Conservation (phyloP, 805 yeast genomes). For the Kodamaea lidongshanica region DNA sequence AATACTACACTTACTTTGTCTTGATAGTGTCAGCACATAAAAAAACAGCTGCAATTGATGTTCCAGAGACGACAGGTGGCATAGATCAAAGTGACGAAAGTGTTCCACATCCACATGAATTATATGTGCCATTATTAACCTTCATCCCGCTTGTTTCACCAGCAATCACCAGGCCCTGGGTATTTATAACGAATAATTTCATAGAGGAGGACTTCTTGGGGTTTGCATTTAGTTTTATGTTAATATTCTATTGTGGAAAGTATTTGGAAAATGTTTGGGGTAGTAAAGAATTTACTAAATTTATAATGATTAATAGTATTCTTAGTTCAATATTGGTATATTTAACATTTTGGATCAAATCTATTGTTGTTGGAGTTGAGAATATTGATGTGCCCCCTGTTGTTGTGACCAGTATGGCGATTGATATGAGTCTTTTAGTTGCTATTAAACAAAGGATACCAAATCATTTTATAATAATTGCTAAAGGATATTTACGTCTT, state of each 20-base stretch:
- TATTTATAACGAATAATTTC: slow-evolving; percentile 40
- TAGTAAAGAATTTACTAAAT: slow-evolving; percentile 43
- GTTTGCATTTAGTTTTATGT: slow-evolving; percentile 29
- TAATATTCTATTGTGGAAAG: slow-evolving; percentile 49
- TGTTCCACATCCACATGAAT: slow-evolving; percentile 39
- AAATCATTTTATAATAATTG: slow-evolving; percentile 48
- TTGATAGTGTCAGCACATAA: slow-evolving; percentile 27
- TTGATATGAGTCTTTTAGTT: slow-evolving; percentile 54
- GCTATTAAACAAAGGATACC: slow-evolving; percentile 63
- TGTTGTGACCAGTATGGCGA: slow-evolving; percentile 48
- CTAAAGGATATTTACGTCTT: slow-evolving; percentile 42
- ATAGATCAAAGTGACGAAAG: slow-evolving; percentile 15
- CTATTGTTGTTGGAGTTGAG: slow-evolving; percentile 8
- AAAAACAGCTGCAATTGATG: slow-evolving; percentile 15
- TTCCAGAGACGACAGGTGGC: slow-evolving; percentile 19
- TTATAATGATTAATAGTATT: slow-evolving; percentile 33
- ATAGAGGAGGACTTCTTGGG: slow-evolving; percentile 41
- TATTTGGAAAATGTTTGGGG: slow-evolving; percentile 68
- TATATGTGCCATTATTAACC: slow-evolving; percentile 46
- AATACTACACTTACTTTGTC: slow-evolving; percentile 34
- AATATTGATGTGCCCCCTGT: slow-evolving; percentile 33
- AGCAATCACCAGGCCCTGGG: slow-evolving; percentile 43
- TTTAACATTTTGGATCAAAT: slow-evolving; percentile 16
- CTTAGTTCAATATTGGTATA: slow-evolving; percentile 32
- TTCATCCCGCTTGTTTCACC: slow-evolving; percentile 42